Conservation (phyloP, 768 basidiomycete genomes). For the Trametopsis cervina region DNA sequence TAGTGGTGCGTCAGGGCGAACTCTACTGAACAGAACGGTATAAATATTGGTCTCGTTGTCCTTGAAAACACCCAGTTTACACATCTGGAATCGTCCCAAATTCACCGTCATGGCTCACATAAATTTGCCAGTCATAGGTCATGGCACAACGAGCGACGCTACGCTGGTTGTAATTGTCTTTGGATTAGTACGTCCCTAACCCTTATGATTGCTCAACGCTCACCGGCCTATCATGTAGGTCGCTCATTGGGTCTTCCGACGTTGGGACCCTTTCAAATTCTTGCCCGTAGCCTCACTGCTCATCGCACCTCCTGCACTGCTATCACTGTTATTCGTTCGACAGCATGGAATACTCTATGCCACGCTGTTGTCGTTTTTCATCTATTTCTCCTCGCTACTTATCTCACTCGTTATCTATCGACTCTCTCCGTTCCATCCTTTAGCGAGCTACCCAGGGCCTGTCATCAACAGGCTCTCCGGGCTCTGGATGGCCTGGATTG, state of each 20-base stretch:
- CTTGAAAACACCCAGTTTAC: no score
- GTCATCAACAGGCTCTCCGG: slow-evolving; percentile 22
- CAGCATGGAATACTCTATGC: background rate
- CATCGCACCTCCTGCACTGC: background rate
- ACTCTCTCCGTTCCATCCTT: slow-evolving; percentile 32
- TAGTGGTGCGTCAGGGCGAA: no score
- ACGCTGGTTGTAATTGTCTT: no score
- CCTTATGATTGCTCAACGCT: no score
- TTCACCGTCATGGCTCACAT: no score
- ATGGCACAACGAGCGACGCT: no score
- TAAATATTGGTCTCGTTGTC: no score
- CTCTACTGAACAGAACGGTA: no score
- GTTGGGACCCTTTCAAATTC: slow-evolving; percentile 3
- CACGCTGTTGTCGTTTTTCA: background rate
- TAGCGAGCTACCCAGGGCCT: slow-evolving; percentile 32
- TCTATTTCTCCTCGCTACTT: background rate
- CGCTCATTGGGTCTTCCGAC: slow-evolving; percentile 5
- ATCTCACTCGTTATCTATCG: slow-evolving; percentile 27
- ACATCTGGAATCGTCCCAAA: no score
- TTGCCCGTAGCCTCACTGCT: background rate
- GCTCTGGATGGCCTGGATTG: slow-evolving; percentile 18
- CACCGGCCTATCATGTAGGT: no score
- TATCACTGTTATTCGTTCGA: background rate
- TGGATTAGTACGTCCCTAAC: no score
- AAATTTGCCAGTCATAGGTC: no score